Conservation (phyloP, 257 asterid genomes). For the Nicotiana tabacum region DNA sequence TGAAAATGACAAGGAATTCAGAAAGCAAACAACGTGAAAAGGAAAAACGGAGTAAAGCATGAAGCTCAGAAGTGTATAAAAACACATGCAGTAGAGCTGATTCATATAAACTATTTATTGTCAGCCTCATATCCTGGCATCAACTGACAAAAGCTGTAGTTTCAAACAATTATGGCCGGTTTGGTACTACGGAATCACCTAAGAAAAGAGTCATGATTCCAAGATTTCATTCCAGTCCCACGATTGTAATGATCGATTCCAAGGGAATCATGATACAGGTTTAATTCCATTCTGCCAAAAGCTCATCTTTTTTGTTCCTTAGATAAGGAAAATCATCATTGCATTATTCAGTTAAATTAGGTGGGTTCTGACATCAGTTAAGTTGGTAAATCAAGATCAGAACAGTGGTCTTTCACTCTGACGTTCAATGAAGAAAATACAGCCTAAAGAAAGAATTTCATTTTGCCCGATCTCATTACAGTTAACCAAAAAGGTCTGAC, state of each 20-base stretch:
- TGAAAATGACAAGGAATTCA: slow-evolving; percentile 33
- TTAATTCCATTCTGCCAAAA: not conserved
- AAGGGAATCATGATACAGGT: not conserved
- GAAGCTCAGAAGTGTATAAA: not conserved
- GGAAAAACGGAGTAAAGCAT: not conserved
- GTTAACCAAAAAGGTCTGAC: not conserved
- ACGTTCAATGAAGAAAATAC: slow-evolving; percentile 1
- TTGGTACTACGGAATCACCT: not conserved
- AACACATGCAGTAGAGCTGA: slow-evolving; percentile 5
- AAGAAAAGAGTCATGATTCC: not conserved
- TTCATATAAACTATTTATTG: not conserved
- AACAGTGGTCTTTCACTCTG: not conserved
- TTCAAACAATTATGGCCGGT: not conserved
- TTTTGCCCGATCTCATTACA: not conserved
- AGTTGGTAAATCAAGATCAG: slow-evolving; percentile 3
- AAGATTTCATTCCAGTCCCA: not conserved
- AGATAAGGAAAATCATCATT: not conserved
- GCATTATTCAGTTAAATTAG: not conserved
- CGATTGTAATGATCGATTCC: not conserved
- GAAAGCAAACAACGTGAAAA: slow-evolving; percentile 13
- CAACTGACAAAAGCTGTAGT: not conserved
- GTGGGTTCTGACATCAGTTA: not conserved
- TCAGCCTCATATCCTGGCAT: not conserved
- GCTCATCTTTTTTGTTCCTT: not conserved
- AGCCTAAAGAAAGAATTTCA: not conserved